Conservation (phyloP, 2,329 filamentous ascomycete species). For the Emergomyces africanus region DNA sequence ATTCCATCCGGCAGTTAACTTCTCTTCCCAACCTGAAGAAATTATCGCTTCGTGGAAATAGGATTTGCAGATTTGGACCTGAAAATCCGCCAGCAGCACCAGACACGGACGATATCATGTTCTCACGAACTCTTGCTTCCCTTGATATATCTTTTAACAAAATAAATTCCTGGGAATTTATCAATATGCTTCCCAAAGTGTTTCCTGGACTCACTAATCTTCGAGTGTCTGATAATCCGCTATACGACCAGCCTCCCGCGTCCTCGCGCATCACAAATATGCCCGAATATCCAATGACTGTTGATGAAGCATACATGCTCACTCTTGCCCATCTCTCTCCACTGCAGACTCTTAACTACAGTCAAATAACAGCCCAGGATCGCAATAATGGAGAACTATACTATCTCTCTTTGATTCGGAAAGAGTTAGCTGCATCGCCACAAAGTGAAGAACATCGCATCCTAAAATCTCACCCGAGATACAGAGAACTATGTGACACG, state of each 20-base stretch:
- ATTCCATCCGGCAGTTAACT: constrained; percentile 35
- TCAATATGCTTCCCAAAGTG: constrained; percentile 52
- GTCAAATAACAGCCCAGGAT: constrained; percentile 57
- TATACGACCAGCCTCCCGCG: constrained; percentile 47
- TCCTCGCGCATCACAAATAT: constrained; percentile 27
- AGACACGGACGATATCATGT: constrained; percentile 33
- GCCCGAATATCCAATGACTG: constrained; percentile 29
- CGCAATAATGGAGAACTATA: constrained; percentile 84
- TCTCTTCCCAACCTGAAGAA: constrained; percentile 39
- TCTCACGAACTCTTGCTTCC: constrained; percentile 45
- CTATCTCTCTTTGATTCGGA: constrained; percentile 73
- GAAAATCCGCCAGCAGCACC: constrained; percentile 1
- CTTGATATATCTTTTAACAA: constrained; percentile 64
- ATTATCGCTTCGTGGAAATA: constrained; percentile 61
- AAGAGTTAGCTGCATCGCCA: constrained; percentile 46
- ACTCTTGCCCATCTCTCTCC: constrained; percentile 60
- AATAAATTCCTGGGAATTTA: constrained; percentile 56
- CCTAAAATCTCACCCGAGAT: constrained; percentile 55
- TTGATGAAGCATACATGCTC: constrained; percentile 82
- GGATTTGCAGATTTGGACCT: constrained; percentile 38
- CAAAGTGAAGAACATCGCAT: constrained; percentile 39
- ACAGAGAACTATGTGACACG: constrained; percentile 56
- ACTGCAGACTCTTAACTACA: constrained; percentile 48
- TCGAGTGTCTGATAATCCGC: constrained; percentile 73
- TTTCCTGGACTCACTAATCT: constrained; percentile 66